Base-by-base conservation (phyloP, 139 green algal species). In the Tetradesmus obliquus region DNA sequence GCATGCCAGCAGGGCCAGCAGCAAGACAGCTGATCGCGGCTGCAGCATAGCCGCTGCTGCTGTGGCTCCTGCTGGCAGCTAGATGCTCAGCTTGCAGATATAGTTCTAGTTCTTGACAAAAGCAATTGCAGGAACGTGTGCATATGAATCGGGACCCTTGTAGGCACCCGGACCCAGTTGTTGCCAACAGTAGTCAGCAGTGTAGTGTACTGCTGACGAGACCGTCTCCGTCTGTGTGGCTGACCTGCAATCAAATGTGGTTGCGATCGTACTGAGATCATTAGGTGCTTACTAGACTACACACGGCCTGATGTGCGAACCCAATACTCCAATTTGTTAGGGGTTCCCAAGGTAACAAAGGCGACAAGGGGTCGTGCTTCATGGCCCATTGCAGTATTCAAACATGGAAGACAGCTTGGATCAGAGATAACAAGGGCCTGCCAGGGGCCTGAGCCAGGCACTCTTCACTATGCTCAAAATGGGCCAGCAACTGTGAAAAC, bases 41-140 rank as follows among this genome's bases (percentile, higher is more conserved):
- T 82, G 74, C 74, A 17, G 74, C 74, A 82, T 82, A 4, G 76
- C n/a, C 2, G n/a, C 76, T 82, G 76, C 76, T 82, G 76, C 76
- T 53, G 72, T 10, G 15, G 2, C 72, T n/a, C 24, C 76, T 51
- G 76, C n/a, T 45, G 20, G 24, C 76, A 55, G 76, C 66, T 76
- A 24, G 15, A 24, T 76, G 66, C 15, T n/a, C 32, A 45, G 32
- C 32, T 45, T 45, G 32, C 32, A 45, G 32, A 45, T 45, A 45
- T 45, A 45, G 32, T 45, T 45, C 32, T 45, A 45, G 32, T 45
- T 45, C 32, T 45, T 45, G 32, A 45, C 32, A 45, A 45, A 45
- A 45, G 32, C 32, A 45, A 45, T 45, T 45, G 32, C 32, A 45
- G 32, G 32, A 45, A 45, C 32, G 60, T 71, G 8, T 71, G 6